A percentile compares a stretch with the other conserved stretches of the same genome.
Conservation (phyloP, 2,329 filamentous ascomycete genomes). For the Pestalotiopsis sp. region DNA sequence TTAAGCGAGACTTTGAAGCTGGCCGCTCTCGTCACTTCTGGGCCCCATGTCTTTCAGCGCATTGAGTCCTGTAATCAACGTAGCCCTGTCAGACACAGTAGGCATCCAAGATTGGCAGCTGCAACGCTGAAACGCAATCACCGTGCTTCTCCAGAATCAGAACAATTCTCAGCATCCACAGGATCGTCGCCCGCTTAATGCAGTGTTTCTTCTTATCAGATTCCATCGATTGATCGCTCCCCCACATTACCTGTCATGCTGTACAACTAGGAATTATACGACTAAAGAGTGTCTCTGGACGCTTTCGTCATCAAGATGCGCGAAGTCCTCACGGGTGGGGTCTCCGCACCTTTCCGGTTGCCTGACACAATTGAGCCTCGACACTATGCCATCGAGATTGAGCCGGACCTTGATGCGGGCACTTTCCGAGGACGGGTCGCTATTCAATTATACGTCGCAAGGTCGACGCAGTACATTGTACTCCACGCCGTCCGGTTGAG, state of each 20-base stretch:
- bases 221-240: neutral
- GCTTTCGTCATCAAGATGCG: constrained; percentile 3
- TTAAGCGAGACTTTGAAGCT: neutral
- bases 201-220: neutral
- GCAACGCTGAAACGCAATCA: neutral
- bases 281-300: neutral
- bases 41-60: neutral
- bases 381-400: constrained; percentile 12
- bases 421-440: neutral
- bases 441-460: neutral
- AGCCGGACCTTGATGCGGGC: neutral
- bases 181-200: neutral
- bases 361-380: neutral
- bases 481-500: constrained; percentile 6
- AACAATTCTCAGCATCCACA: neutral
- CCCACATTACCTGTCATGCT: neutral
- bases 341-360: constrained; percentile 6
- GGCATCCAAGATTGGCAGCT: neutral
- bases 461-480: neutral
- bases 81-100: neutral
- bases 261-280: neutral
- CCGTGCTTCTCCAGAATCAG: neutral
- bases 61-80: neutral
- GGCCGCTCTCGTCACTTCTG: neutral
- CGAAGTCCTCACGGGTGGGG: neutral